Base-by-base conservation (phyloP, 176 grass and related monocot genomes). In the Cymbopogon citratus region DNA sequence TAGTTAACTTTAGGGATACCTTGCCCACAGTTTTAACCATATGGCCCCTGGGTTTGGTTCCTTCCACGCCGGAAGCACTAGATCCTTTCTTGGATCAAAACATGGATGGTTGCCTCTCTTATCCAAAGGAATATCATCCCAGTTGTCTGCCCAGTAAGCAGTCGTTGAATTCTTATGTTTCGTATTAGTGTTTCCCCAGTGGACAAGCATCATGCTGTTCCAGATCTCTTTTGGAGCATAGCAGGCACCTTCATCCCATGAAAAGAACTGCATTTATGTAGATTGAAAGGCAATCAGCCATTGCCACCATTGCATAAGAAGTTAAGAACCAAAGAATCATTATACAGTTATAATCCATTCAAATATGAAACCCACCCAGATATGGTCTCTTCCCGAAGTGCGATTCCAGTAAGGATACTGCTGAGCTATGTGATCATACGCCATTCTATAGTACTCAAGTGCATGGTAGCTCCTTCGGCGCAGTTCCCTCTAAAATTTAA, bases 221-320 rank as follows among this genome's bases (percentile, higher is more conserved):
- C 96, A 95, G 67, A 98, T 98, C 71, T 98, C 92, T 90, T 80
- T 93, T 60, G 96, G 96, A 84, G 96, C 90, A 92, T 87, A 98
- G 84, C 92, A 98, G 56, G 96, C 96, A 80, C 89, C 96, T 98
- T 98, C 96, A 82, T 98, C 96, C 96, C 92, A 98, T 65, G 96
- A 95, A 88, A 95, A 98, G 51, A 95, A 93, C 96, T 95, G 90
- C 62, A 71, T 56, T 82, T 67, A 79, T 35, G 36, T 57, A 86
- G 43, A 40, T 88, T 85, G 57, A 80, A 90, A 78, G 24, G 72
- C 33, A 71, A 85, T 71, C 29, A 34, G 34, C 31, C 29, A 79
- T 77, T 74, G 80, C 8, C 45, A 49, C 25, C 71, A 64, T 80
- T 66, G 38, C 35, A 71, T 9, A 74, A 71, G 16, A 54, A 48